Base-by-base conservation (phyloP, 2,329 filamentous ascomycete species). In the Dryadomyces quercus-mongolicae region DNA sequence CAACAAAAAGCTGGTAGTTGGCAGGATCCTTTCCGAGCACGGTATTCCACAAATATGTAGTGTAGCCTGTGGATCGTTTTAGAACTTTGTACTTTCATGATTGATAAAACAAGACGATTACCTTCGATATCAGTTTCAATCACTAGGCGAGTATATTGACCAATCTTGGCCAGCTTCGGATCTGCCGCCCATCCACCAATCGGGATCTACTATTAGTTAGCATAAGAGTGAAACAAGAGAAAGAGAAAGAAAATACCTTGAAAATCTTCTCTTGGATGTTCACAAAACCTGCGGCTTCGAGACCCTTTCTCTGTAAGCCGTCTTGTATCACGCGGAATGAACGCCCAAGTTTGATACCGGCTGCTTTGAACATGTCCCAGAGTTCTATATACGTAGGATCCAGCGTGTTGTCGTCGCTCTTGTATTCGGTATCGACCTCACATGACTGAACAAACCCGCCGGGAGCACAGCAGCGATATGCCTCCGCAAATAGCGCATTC, bases 371-470 rank as follows among this genome's bases (percentile, higher is more conserved):
- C 7, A 64, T 51, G 5, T 57, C 57, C 56, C 62, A 61, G 54
- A 66, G 64, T 13, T 63, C 60, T 36, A 61, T 62, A 45, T 73
- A 59, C 2, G 67, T 65, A 4, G 64, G 60, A 2, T 61, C 60
- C 66, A 75, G 70, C 12, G 70, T 70, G 42, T 62, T 66, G 48
- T 74, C 70, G 54, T 74, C 71, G 56, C 67, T 73, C 22, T 65
- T 61, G n/a, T 72, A 64, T 34, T 62, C 63, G 10, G 66, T 66
- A 42, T 70, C 67, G 42, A 73, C 65, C 55, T 76, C 74, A 16
- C 74, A 71, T 40, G 73, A 70, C 58, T 76, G 73, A 40, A 76
- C 63, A 72, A 72, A 77, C 38, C 72, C 73, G 16, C 73, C 74
- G 1, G 67, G 65, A n/a, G 42, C 18, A 9, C 13, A n/a, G 42